Evolutionary conservation across 345 rosid genomes (phyloP), one percentile per base, ranked within the genome.

Genomic region (Gossypium turneri): DNA sequence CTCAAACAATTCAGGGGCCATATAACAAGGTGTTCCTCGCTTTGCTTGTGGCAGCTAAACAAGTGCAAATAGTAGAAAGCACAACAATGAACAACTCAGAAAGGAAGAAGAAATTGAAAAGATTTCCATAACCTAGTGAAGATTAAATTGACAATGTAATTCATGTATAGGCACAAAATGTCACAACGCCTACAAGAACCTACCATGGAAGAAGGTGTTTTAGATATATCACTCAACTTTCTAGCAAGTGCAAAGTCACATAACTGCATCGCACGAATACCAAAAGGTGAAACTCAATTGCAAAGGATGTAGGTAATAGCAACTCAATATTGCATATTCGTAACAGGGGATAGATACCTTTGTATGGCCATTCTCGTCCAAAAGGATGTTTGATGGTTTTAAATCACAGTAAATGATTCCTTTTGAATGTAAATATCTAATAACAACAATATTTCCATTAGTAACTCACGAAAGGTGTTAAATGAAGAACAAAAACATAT

Each of bases 1-100:
- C 82, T 95, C 99, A 82, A 89, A 95, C 22, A 95, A 88, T 78
- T 95, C 98, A 70, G 99, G 99, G 80, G 99, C 98, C 99, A 95
- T 95, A 76, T 95, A 95, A 79, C 87, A 86, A 2, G 99, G 99
- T 16, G 99, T 93, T 66, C 99, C 99, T 19, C 98, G 94, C 87
- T 93, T 95, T 74, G 96, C 94, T 87, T 88, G 97, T 20, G 85
- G 88, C 82, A 90, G 79, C 89, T 89, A 73, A 45, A 78, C 22
- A 76, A 75, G 75, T n/a, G 76, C 19, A 24, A 52, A 75, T 44
- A 58, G 72, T 17, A 81, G 41, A 7, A 77, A 64, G 24, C 6
- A 74, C 29, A 53, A 8, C 47, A 24, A 20, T 13, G 43, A 62
- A 24, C 24, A 17, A 51, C 15, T 25, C 13, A 27, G 17, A 57